Evolutionary conservation across 805 yeast species (phyloP), one percentile per base, ranked within the genome.

Genomic region (Suhomyces xylopsoci): DNA sequence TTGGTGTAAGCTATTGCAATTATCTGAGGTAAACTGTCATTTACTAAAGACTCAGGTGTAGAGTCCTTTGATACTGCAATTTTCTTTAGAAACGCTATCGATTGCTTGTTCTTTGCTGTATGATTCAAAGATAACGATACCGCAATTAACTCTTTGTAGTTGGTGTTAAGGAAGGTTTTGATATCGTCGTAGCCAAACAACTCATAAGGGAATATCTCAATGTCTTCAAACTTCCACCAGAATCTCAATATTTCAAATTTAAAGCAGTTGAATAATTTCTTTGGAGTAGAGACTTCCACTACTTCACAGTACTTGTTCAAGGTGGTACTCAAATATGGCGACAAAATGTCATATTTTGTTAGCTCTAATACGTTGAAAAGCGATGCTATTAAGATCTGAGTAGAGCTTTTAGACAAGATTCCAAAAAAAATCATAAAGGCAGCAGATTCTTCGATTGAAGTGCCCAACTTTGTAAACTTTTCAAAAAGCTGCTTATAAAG

Each of bases 1-100:
- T 62, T 64, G 0, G 80, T 64, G 55, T 68, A 81, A 0, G 82
- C 66, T 19, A 81, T 57, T 0, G 85, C 75, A 1, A 83, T 65
- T 0, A 74, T 58, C n/a, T 67, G 51, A 0, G 80, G 64, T 6
- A 79, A 50, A 26, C 78, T 62, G 9, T 71, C 74, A 5, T 58
- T 53, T 7, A 69, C 55, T 8, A 77, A 32, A 10, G 66, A 51
- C 17, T 51, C 45, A 22, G 30, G 5, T 24, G 45, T 14, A 6
- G 45, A 14, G 45, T 24, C 22, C 12, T 42, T 42, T 20, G 45
- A 42, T 42, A 14, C 10, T 2, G 45, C 7, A 6, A 42, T 42
- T 42, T 42, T 42, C n/a, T 42, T 24, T 2, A 42, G 30, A 8
- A 42, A 42, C 19, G 30, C 19, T 3, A 22, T 22, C 25, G 26